Percentiles rank a stretch among this genome's conserved stretches.
phyloP scores from a whole-genome alignment of 139 green algal genomes.

The Zygnema circumcarinatum region DNA sequence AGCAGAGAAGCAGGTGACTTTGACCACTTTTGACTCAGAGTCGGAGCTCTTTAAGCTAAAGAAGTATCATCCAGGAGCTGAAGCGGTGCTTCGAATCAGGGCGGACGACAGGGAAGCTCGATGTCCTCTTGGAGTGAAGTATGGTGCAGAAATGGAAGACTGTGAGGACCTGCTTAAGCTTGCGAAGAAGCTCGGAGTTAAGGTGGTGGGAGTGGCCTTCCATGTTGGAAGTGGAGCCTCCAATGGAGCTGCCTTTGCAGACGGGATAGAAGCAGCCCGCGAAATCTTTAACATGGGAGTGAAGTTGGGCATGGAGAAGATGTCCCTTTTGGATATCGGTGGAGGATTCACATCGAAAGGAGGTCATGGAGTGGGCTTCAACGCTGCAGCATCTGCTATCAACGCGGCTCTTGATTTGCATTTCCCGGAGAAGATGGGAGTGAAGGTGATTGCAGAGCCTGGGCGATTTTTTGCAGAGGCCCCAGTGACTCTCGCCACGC shows the following conservation, averaged over 20 bases:
- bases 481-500: slow-evolving; percentile 75
- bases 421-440: slow-evolving; percentile 74
- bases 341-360: slow-evolving; percentile 85
- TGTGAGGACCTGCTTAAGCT: slow-evolving; percentile 67
- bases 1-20: slow-evolving; percentile 64
- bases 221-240: slow-evolving; percentile 86
- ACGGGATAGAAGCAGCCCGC: slow-evolving; percentile 74
- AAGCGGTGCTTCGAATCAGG: slow-evolving; percentile 88
- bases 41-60: slow-evolving; percentile 92
- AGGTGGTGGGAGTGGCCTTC: slow-evolving; percentile 91
- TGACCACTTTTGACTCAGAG: slow-evolving; percentile 94
- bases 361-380: slow-evolving; percentile 63
- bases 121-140: slow-evolving; percentile 86
- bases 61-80: slow-evolving; percentile 69
- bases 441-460: slow-evolving; percentile 90
- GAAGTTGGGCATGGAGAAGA: slow-evolving; percentile 75
- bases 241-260: slow-evolving; percentile 77
- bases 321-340: slow-evolving; percentile 94
- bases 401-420: slow-evolving; percentile 82
- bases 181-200: slow-evolving; percentile 70
- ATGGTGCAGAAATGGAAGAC: slow-evolving; percentile 81
- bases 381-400: slow-evolving; percentile 82
- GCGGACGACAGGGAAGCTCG: slow-evolving; percentile 80
- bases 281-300: slow-evolving; percentile 82
- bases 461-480: slow-evolving; percentile 97